Evolutionary conservation across 805 yeast species (phyloP), one percentile per base, ranked within the genome.

Genomic region (Cyberlindnera petersonii): DNA sequence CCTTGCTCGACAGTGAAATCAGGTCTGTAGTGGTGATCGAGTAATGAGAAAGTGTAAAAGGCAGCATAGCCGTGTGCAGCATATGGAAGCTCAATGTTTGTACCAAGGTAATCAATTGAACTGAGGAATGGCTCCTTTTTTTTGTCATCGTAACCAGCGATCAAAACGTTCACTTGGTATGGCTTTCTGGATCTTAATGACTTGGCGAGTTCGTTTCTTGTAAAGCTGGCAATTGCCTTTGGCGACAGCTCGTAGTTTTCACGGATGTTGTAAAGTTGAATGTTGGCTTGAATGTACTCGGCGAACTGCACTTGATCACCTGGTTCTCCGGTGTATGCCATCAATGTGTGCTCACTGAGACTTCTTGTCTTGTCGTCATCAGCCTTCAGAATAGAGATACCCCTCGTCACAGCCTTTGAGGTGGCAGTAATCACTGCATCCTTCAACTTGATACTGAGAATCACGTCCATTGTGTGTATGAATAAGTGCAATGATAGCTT

Each of bases 31-130:
- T 88, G 96, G 52, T 82, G 88, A 67, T 93, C 98, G 50, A 93
- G 71, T 48, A 91, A 68, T 2, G 98, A 85, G 62, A 87, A 74
- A 23, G 95, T 80, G 62, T 93, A 93, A 64, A 91, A 93, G 2
- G 94, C 95, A n/a, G 98, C 95, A 58, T 93, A 93, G 10, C 98
- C 98, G 61, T 93, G 98, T 2, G 98, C 98, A 14, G 94, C 96
- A 59, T 93, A 93, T 13, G 98, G 98, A 43, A 93, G 71, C 44
- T 82, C 86, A 13, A 82, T 95, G 49, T 82, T 78, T 3, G 98
- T 86, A 7, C 98, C 98, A 49, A 93, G 68, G 61, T 93, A 93
- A 60, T 93, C 98, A 50, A 93, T 84, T 82, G 91, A 87, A 56
- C 84, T 81, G 54, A 93, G 71, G 36, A 75, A 68, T 27, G 97